Conservation (phyloP, 2,329 filamentous ascomycete genomes). For the Mycosphaerelloides madeirae region DNA sequence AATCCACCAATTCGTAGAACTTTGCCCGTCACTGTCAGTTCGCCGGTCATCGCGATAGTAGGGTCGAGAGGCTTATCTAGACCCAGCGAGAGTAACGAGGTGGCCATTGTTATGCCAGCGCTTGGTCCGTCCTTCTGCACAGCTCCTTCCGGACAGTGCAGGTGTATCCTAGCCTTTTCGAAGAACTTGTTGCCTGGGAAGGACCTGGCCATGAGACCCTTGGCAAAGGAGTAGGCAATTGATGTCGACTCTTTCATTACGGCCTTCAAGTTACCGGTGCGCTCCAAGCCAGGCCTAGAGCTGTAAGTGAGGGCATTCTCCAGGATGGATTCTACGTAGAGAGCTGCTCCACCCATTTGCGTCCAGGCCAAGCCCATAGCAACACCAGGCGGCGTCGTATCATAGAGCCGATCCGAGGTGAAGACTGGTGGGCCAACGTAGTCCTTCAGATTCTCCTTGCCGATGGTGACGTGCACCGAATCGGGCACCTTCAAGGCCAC, state of each 20-base stretch:
- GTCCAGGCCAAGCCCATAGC: conserved; percentile 99
- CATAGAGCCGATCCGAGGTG: conserved; percentile 91
- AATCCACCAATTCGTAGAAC: conserved; percentile 90
- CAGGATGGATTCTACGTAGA: conserved; percentile 95
- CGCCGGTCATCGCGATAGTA: conserved; percentile 94
- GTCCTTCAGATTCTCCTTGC: conserved; percentile 86
- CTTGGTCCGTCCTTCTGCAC: conserved; percentile 79
- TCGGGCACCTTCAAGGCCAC: conserved; percentile 79
- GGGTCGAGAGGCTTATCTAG: conserved; percentile 73
- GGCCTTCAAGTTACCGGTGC: conserved; percentile 88
- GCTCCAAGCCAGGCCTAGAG: conserved; percentile 75
- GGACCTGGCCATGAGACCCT: conserved; percentile 75
- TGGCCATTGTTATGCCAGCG: conserved; percentile 98
- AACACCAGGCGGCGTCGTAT: conserved; percentile 86
- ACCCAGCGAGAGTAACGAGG: conserved; percentile 78
- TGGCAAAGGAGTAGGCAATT: conserved; percentile 95
- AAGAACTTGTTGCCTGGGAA: conserved; percentile 94
- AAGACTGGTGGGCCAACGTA: conserved; percentile 95
- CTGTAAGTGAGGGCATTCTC: conserved; percentile 71
- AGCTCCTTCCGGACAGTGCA: conserved; percentile 94
- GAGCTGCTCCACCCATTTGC: conserved; percentile 88
- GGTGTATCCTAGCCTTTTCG: conserved; percentile 87
- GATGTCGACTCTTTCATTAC: conserved; percentile 98
- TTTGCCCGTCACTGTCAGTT: conserved; percentile 94
- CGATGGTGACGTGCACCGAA: conserved; percentile 77